Evolutionary conservation across 2,329 filamentous ascomycete genomes (phyloP).

Genomic region (Didymella lethalis): DNA sequence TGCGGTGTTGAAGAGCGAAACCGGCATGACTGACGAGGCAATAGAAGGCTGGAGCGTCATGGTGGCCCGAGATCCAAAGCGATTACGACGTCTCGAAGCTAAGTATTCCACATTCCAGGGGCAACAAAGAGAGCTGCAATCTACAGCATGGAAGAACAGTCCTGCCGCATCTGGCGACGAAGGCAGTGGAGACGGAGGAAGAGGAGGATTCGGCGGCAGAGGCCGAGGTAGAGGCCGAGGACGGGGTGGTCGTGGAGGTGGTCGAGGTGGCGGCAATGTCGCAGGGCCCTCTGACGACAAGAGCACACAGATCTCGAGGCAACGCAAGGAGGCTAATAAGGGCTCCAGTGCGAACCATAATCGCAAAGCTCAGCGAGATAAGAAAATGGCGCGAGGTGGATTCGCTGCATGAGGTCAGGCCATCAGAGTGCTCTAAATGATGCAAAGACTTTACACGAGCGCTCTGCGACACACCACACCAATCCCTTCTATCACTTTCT

Average conservation of each 20-base stretch:
- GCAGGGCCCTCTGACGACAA: conserved; percentile 72
- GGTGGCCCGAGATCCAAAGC: conserved; percentile 75
- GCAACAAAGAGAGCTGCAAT: conserved; percentile 68
- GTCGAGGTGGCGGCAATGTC: conserved; percentile 61
- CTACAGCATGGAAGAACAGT: conserved; percentile 67
- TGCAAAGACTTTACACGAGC: neutral
- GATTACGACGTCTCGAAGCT: conserved; percentile 73
- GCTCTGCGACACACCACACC: neutral
- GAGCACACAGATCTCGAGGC: conserved; percentile 73
- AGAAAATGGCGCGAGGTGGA: conserved; percentile 67
- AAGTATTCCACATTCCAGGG: conserved; percentile 73
- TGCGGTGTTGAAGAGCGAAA: conserved; percentile 72
- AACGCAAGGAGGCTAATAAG: conserved; percentile 84
- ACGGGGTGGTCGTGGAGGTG: conserved; percentile 44
- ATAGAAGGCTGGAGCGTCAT: conserved; percentile 95
- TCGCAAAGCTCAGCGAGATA: conserved; percentile 73
- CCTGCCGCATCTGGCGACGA: conserved; percentile 65
- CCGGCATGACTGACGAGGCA: conserved; percentile 89
- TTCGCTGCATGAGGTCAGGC: conserved; percentile 49
- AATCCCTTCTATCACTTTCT: too few species aligned
- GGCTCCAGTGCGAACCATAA: conserved; percentile 85
- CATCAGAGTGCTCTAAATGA: neutral
- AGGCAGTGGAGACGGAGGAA: conserved; percentile 52
- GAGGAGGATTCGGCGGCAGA: conserved; percentile 51
- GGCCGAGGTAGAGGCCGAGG: conserved; percentile 49